Conservation (phyloP, 164 flowering plant species). For the Chimonanthus praecox region DNA sequence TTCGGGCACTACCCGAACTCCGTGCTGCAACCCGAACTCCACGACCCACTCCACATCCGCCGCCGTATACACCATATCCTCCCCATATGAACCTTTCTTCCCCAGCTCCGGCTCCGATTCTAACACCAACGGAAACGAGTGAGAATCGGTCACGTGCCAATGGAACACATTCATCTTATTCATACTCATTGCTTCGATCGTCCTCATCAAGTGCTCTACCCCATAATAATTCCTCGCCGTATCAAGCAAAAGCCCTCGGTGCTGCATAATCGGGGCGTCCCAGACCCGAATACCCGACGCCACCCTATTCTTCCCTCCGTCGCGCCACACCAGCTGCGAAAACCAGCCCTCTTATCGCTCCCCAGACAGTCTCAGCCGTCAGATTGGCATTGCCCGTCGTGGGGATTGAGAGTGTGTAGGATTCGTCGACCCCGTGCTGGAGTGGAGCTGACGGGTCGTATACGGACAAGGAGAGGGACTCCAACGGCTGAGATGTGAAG, state of each 20-base stretch:
- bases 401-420: constrained; percentile 52
- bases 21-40: constrained; percentile 58
- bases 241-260: constrained; percentile 82
- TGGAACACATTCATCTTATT: constrained; percentile 90
- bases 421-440: constrained; percentile 54
- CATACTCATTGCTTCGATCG: constrained; percentile 58
- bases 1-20: constrained; percentile 86
- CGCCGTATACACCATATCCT: constrained; percentile 52
- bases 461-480: constrained; percentile 29
- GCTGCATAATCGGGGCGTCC: constrained; percentile 61
- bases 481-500: constrained; percentile 27
- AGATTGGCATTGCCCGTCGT: constrained; percentile 31
- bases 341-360: constrained; percentile 84
- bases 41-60: constrained; percentile 63
- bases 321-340: constrained; percentile 72
- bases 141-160: constrained; percentile 94
- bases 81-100: constrained; percentile 58
- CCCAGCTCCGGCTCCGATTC: constrained; percentile 78
- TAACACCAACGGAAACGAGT: constrained; percentile 74
- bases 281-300: constrained; percentile 42
- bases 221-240: constrained; percentile 69
- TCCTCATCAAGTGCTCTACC: constrained; percentile 59
- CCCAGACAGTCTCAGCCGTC: constrained; percentile 63
- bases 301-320: constrained; percentile 15
- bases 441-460: constrained; percentile 36